phyloP scores from a whole-genome alignment of 2,329 filamentous ascomycete genomes.

The Delphinella strobiligena region DNA sequence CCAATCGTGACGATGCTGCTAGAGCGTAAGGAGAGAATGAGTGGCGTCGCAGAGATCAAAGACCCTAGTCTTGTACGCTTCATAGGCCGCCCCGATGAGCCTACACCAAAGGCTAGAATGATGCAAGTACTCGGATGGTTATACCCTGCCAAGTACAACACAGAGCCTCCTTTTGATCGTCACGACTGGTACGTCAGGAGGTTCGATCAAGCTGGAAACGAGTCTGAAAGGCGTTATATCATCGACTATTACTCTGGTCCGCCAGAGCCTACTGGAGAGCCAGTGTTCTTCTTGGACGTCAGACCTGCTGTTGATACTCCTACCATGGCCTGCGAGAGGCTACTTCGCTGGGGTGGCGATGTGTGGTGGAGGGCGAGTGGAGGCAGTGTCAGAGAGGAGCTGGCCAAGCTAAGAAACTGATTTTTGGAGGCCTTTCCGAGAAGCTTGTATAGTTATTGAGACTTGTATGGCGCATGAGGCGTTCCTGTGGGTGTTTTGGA shows the following conservation, averaged over 20 bases:
- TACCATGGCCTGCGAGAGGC: slow-evolving; percentile 64
- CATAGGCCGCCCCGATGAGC: slow-evolving; percentile 75
- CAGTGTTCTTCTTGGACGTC: slow-evolving; percentile 92
- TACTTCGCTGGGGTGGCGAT: slow-evolving; percentile 83
- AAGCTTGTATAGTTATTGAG: no score
- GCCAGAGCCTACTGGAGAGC: slow-evolving; percentile 72
- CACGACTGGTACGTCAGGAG: slow-evolving; percentile 94
- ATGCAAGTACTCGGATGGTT: slow-evolving; percentile 66
- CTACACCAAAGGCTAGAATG: slow-evolving; percentile 84
- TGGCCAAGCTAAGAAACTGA: slow-evolving; percentile 17
- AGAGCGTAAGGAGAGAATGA: slow-evolving; percentile 12
- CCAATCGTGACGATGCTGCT: slow-evolving; percentile 15
- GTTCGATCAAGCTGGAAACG: slow-evolving; percentile 49
- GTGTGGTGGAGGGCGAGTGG: slow-evolving; percentile 87
- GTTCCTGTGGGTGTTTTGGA: background rate
- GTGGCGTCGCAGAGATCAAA: slow-evolving; percentile 19
- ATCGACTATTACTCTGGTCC: slow-evolving; percentile 92
- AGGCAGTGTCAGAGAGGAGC: slow-evolving; percentile 45
- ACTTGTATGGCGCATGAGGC: no score
- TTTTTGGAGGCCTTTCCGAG: background rate
- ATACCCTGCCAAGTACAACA: slow-evolving; percentile 67
- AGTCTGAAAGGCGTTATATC: slow-evolving; percentile 76
- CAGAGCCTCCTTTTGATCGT: slow-evolving; percentile 82
- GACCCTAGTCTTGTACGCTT: slow-evolving; percentile 73
- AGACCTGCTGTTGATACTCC: slow-evolving; percentile 77